phyloP scores from a whole-genome alignment of 2,329 filamentous ascomycete species.

The Xylariaceae sp. region DNA sequence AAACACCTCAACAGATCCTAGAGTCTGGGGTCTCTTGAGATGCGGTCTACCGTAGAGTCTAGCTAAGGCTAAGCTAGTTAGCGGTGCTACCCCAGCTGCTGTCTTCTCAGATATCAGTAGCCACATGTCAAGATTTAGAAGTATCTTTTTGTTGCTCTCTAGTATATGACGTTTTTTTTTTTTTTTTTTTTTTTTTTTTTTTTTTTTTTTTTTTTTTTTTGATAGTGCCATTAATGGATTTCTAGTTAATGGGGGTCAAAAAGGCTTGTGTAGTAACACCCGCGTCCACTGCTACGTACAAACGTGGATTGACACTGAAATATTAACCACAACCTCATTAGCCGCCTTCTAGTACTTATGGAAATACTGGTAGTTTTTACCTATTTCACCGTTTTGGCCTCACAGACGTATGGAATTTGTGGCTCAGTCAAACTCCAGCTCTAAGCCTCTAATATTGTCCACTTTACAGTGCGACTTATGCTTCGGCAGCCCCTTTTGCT shows the following conservation, averaged over 20 bases:
- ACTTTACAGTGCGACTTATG: not conserved
- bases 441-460: not conserved
- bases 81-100: too few relatives aligned
- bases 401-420: not conserved
- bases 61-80: not conserved
- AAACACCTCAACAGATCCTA: slow-evolving; percentile 5
- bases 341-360: slow-evolving; percentile 14
- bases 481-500: not conserved
- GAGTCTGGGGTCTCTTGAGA: slow-evolving; percentile 16
- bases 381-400: slow-evolving; percentile 14
- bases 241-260: not conserved
- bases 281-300: slow-evolving; percentile 1
- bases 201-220: too few relatives aligned
- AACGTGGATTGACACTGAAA: slow-evolving; percentile 11
- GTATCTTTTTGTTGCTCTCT: too few relatives aligned
- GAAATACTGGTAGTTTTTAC: slow-evolving; percentile 18
- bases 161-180: too few relatives aligned
- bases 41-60: not conserved
- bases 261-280: not conserved
- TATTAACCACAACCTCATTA: slow-evolving; percentile 19
- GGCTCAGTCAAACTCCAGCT: not conserved
- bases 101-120: too few relatives aligned
- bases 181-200: too few relatives aligned
- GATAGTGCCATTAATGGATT: not conserved
- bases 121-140: too few relatives aligned